Evolutionary conservation across 1,284 basidiomycete genomes (phyloP).

Genomic region (Rhizopogon hawkerae): DNA sequence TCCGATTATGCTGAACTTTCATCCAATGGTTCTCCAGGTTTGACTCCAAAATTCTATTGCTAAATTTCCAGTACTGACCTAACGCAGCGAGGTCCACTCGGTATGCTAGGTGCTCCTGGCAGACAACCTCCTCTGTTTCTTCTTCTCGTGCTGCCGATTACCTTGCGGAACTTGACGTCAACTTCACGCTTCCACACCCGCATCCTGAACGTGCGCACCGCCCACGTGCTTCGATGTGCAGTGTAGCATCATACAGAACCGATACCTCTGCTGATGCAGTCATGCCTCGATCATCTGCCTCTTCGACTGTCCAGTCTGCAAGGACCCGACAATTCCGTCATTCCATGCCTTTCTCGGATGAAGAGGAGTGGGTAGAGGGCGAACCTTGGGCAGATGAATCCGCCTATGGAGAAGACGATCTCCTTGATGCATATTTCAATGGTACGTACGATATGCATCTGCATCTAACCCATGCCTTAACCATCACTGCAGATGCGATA

Average conservation of each 20-base stretch:
- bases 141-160: slow-evolving; percentile 21
- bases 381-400: slow-evolving; percentile 26
- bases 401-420: slow-evolving; percentile 38
- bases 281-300: slow-evolving; percentile 30
- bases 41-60: background rate
- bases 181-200: slow-evolving; percentile 32
- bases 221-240: slow-evolving; percentile 42
- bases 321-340: slow-evolving; percentile 4
- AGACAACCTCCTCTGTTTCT: slow-evolving; percentile 16
- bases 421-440: slow-evolving; percentile 40
- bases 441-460: slow-evolving; percentile 26
- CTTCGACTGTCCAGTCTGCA: background rate
- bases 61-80: background rate
- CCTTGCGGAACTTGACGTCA: slow-evolving; percentile 33
- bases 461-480: slow-evolving; percentile 5
- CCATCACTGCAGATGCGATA: slow-evolving; percentile 29
- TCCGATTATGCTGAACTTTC: slow-evolving; percentile 6
- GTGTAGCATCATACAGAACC: slow-evolving; percentile 52
- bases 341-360: slow-evolving; percentile 15
- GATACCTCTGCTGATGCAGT: slow-evolving; percentile 49
- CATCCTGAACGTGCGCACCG: slow-evolving; percentile 25
- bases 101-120: slow-evolving; percentile 18
- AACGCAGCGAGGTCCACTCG: slow-evolving; percentile 16
- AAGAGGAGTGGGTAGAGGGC: slow-evolving; percentile 6
- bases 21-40: slow-evolving; percentile 12